phyloP scores from a whole-genome alignment of 768 basidiomycete species.

The Naganishia vaughanmartiniae region DNA sequence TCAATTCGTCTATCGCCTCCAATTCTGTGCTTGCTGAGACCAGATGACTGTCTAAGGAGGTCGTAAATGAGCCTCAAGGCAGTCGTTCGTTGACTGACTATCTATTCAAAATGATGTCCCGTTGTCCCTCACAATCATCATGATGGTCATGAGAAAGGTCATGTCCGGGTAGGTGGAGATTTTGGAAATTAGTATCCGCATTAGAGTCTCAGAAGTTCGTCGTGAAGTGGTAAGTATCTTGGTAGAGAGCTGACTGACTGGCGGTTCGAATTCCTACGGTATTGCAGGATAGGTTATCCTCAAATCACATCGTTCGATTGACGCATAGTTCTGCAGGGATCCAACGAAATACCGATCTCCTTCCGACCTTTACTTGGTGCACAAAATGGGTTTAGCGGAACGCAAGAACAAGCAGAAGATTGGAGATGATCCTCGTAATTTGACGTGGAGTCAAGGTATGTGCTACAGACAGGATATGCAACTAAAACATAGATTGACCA shows the following conservation, averaged over 20 bases:
- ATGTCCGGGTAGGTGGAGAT: neutral
- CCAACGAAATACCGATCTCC: too few relatives aligned
- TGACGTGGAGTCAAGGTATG: slow-evolving; percentile 50
- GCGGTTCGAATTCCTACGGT: too few relatives aligned
- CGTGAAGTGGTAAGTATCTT: neutral
- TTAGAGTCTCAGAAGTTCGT: slow-evolving; percentile 5
- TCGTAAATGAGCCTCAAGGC: too few relatives aligned
- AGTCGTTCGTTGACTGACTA: too few relatives aligned
- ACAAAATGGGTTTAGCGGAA: slow-evolving; percentile 30
- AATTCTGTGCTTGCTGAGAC: too few relatives aligned
- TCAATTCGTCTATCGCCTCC: too few relatives aligned
- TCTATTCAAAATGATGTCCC: too few relatives aligned
- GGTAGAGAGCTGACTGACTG: neutral
- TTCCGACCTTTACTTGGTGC: neutral
- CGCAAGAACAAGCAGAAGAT: slow-evolving; percentile 42
- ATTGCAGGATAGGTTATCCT: too few relatives aligned
- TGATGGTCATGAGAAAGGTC: neutral
- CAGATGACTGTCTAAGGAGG: too few relatives aligned
- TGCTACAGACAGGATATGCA: neutral
- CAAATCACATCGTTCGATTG: too few relatives aligned
- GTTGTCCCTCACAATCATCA: too few relatives aligned
- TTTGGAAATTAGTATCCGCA: neutral
- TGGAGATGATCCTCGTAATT: slow-evolving; percentile 52
- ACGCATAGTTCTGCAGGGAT: too few relatives aligned
- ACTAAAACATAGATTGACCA: neutral